Conservation (phyloP, 768 basidiomycete species). For the Pholiota molesta region DNA sequence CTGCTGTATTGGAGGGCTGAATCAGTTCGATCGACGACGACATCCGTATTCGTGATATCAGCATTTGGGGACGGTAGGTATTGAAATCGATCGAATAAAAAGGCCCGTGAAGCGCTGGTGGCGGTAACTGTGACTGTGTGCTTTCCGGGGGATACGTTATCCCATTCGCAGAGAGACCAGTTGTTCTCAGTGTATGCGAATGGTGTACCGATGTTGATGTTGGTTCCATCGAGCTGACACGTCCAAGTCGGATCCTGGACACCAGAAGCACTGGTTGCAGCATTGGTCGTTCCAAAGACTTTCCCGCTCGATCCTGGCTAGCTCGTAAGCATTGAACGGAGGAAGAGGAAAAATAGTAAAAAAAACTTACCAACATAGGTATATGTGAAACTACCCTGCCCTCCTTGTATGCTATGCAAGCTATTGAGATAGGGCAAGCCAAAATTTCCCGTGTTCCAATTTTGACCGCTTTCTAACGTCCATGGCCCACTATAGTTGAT, state of each 20-base stretch:
- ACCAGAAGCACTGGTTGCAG: conserved; percentile 10
- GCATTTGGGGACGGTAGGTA: conserved; percentile 17
- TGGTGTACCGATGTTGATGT: conserved; percentile 7
- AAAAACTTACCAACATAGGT: conserved; percentile 16
- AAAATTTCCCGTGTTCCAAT: conserved; percentile 7
- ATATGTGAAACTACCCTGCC: conserved; percentile 20
- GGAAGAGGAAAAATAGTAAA: background rate
- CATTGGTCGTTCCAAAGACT: conserved; percentile 18
- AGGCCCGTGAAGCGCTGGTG: conserved; percentile 11
- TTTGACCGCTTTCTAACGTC: background rate
- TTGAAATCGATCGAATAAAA: conserved; percentile 24
- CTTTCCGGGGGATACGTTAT: conserved; percentile 7
- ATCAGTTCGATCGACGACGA: conserved; percentile 24
- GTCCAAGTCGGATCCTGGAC: conserved; percentile 20
- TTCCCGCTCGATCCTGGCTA: conserved; percentile 8
- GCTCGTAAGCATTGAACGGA: background rate
- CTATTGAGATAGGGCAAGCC: conserved; percentile 17
- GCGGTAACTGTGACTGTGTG: conserved; percentile 23
- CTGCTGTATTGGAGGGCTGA: conserved; percentile 22
- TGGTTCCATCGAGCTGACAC: conserved; percentile 16
- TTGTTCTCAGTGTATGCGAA: conserved; percentile 18
- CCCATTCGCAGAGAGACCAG: conserved; percentile 23
- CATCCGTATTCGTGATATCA: conserved; percentile 17
- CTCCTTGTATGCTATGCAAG: conserved; percentile 13
- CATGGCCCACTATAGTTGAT: background rate